phyloP scores from a whole-genome alignment of 306 rosid species.

The Quercus dentata region DNA sequence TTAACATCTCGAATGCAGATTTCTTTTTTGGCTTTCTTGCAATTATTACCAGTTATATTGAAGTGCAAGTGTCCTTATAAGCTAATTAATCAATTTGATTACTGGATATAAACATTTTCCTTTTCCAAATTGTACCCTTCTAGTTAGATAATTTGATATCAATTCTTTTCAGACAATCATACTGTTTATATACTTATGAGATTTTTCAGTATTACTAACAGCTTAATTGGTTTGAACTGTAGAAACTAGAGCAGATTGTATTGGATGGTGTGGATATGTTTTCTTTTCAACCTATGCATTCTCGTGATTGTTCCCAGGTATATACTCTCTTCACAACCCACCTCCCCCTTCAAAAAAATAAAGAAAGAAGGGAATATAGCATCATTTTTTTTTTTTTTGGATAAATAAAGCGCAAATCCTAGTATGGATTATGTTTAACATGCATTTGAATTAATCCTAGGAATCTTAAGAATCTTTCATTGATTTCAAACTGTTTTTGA shows the following conservation, averaged over 20 bases:
- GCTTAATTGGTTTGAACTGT: conserved; percentile 12
- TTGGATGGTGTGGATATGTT: conserved; percentile 61
- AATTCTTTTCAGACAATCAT: background rate
- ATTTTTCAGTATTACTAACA: background rate
- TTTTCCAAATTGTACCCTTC: background rate
- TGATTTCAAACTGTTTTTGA: conserved; percentile 9
- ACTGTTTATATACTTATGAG: background rate
- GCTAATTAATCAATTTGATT: background rate
- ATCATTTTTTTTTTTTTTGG: background rate
- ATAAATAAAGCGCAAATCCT: background rate
- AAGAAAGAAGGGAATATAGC: too few relatives aligned
- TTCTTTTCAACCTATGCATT: conserved; percentile 87
- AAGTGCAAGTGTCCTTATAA: background rate
- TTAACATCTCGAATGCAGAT: background rate
- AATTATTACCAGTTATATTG: background rate
- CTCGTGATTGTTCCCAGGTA: conserved; percentile 90
- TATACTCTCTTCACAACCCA: background rate
- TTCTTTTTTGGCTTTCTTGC: background rate
- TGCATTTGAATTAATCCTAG: background rate
- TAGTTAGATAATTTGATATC: background rate
- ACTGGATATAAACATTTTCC: background rate
- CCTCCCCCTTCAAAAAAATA: background rate
- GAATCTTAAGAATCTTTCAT: background rate
- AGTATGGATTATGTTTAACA: background rate
- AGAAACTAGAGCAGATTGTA: conserved; percentile 83